These are phyloP conservation scores for Leccinum subrobustum DNA, from an alignment of 1,284 basidiomycete genomes.

Conservation along the genomic window DNA sequence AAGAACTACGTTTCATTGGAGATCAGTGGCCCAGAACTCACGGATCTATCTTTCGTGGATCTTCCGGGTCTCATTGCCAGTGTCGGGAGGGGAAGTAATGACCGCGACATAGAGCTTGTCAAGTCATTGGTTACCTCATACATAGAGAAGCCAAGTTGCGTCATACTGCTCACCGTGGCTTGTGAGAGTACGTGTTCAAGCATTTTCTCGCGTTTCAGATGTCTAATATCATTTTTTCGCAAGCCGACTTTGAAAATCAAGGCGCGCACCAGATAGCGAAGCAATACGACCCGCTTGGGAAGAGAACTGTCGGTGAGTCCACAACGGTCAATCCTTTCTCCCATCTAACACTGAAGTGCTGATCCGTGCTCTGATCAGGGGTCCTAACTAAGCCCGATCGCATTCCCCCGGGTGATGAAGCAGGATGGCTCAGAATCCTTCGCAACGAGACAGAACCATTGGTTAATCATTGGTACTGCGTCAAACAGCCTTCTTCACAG, in stretches of 20 bases:
- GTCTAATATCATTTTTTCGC: neutral
- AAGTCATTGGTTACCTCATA: slow-evolving; percentile 56
- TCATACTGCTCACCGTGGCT: slow-evolving; percentile 68
- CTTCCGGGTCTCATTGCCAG: slow-evolving; percentile 63
- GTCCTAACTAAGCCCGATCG: slow-evolving; percentile 81
- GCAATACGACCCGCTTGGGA: slow-evolving; percentile 54
- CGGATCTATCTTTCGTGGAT: slow-evolving; percentile 67
- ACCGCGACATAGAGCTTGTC: slow-evolving; percentile 62
- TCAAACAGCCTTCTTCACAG: slow-evolving; percentile 66
- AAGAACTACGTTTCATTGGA: slow-evolving; percentile 63
- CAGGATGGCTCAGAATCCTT: slow-evolving; percentile 57
- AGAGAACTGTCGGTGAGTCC: slow-evolving; percentile 64
- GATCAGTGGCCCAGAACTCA: slow-evolving; percentile 64
- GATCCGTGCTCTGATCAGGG: slow-evolving; percentile 40
- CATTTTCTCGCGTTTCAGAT: neutral
- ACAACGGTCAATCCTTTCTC: neutral
- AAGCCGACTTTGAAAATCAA: slow-evolving; percentile 79
- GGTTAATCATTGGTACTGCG: slow-evolving; percentile 68
- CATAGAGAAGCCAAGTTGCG: slow-evolving; percentile 61
- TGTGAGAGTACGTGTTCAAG: slow-evolving; percentile 57
- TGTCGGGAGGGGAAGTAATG: slow-evolving; percentile 48
- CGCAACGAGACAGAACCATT: slow-evolving; percentile 55
- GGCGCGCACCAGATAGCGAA: slow-evolving; percentile 60
- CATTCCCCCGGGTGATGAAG: slow-evolving; percentile 62
- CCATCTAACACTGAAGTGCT: neutral